A percentile compares a stretch with the other conserved stretches of the same genome.
Conservation (phyloP, 306 rosid species). For the Trifolium dubium region DNA sequence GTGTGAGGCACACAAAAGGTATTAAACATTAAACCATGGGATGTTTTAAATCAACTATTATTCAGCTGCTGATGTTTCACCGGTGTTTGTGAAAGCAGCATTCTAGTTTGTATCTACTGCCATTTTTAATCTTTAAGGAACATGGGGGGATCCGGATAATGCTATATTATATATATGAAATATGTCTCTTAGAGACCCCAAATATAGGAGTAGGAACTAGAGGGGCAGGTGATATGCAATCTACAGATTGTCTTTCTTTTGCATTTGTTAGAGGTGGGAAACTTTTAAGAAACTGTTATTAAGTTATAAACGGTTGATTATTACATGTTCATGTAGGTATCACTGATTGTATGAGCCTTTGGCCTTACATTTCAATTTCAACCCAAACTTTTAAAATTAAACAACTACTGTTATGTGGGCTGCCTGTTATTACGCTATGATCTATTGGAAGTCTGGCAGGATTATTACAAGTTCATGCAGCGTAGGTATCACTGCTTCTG, state of each 20-base stretch:
- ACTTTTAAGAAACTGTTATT: neutral
- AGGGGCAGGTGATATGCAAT: neutral
- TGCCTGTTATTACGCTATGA: neutral
- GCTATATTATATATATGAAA: neutral
- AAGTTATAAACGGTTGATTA: neutral
- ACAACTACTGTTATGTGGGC: conserved; percentile 12
- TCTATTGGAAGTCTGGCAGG: neutral
- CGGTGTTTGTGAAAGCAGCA: neutral
- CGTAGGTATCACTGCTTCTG: conserved; percentile 5
- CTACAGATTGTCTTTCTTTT: neutral
- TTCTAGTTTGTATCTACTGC: neutral
- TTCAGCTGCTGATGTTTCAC: conserved; percentile 4
- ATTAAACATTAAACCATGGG: neutral
- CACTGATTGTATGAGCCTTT: neutral
- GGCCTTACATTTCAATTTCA: neutral
- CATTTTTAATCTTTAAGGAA: neutral
- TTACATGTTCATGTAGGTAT: conserved; percentile 11
- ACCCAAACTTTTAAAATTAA: neutral
- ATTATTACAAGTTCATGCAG: conserved; percentile 9
- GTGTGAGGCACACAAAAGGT: neutral
- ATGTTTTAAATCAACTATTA: neutral
- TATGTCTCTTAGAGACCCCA: neutral
- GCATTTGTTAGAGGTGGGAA: neutral
- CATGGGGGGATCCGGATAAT: neutral
- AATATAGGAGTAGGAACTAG: neutral